Conservation (phyloP, 2,329 filamentous ascomycete genomes). For the Trichoderma harzianum region DNA sequence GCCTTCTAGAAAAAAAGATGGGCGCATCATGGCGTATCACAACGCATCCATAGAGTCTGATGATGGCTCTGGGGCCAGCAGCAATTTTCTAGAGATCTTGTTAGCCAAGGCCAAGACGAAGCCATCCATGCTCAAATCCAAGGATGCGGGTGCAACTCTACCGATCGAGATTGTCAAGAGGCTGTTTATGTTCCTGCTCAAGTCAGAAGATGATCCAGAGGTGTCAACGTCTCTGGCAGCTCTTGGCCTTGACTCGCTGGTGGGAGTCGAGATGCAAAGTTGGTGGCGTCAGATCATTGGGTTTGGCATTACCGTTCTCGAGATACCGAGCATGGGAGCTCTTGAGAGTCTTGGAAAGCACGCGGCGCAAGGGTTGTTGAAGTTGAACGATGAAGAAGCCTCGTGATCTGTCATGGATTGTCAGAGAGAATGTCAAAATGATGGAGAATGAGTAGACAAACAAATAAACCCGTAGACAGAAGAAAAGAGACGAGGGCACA, state of each 20-base stretch:
- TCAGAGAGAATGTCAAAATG: background rate
- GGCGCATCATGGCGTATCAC: background rate
- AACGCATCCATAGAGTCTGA: background rate
- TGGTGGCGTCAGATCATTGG: background rate
- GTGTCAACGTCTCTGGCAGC: background rate
- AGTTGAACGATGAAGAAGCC: background rate
- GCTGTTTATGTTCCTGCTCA: background rate
- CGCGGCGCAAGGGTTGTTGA: background rate
- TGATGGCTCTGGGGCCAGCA: background rate
- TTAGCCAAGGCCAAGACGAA: background rate
- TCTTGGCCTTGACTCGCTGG: background rate
- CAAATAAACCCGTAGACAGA: background rate
- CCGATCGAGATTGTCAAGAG: background rate
- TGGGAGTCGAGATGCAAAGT: background rate
- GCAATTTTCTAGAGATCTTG: background rate
- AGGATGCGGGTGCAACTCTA: background rate
- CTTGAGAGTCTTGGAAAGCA: background rate
- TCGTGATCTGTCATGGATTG: background rate
- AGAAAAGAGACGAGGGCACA: background rate
- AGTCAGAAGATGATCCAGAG: background rate
- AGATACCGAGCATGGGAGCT: background rate
- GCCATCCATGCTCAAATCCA: background rate
- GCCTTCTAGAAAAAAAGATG: background rate
- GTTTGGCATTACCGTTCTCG: background rate
- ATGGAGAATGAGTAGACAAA: background rate